A percentile compares a stretch with the other conserved stretches of the same genome.
Conservation (phyloP, 2,329 filamentous ascomycete species). For the Xylariaceae sp. region DNA sequence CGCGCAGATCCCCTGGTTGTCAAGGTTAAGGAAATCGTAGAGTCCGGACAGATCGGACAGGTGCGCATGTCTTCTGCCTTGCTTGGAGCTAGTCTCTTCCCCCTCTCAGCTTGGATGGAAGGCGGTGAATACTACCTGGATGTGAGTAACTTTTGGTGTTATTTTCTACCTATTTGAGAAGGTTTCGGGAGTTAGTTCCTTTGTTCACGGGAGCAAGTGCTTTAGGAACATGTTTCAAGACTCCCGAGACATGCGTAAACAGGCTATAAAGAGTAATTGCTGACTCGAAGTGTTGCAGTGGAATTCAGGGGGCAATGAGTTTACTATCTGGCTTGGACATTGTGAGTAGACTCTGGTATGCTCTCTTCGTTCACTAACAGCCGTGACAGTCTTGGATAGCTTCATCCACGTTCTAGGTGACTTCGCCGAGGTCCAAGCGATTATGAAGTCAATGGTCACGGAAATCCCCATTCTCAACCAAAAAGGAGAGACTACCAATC, state of each 20-base stretch:
- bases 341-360: constrained; percentile 20
- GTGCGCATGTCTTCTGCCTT: constrained; percentile 35
- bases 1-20: constrained; percentile 37
- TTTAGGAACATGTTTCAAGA: too few relatives aligned
- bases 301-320: constrained; percentile 19
- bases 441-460: constrained; percentile 26
- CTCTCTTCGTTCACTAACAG: neutral
- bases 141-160: too few relatives aligned
- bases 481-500: constrained; percentile 23
- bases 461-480: constrained; percentile 22
- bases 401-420: constrained; percentile 34
- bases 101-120: constrained; percentile 19
- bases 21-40: constrained; percentile 42
- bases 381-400: constrained; percentile 30
- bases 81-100: constrained; percentile 4
- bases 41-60: constrained; percentile 41
- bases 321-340: constrained; percentile 31
- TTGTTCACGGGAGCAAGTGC: too few relatives aligned
- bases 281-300: too few relatives aligned
- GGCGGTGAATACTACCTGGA: constrained; percentile 17
- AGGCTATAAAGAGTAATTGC: too few relatives aligned
- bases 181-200: too few relatives aligned
- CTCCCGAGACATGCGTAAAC: too few relatives aligned
- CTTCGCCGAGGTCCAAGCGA: constrained; percentile 26
- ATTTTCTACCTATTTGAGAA: too few relatives aligned